These are phyloP conservation scores for Aspergillus persii DNA, from an alignment of 2,329 filamentous ascomycete genomes.

Conservation along the genomic window DNA sequence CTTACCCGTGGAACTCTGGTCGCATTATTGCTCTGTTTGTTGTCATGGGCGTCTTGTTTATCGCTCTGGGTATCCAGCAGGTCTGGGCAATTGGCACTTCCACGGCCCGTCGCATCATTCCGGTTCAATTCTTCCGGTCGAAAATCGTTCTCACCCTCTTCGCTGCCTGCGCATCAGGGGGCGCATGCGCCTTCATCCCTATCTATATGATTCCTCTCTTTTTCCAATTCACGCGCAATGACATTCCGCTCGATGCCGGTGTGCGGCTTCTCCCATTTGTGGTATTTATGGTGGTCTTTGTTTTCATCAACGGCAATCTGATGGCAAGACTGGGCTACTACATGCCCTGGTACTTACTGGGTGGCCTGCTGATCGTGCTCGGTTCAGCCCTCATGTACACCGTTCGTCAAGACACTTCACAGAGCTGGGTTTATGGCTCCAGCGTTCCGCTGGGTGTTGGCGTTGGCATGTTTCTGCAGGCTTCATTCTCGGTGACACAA, in stretches of 20 bases:
- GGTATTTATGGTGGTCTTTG: neutral
- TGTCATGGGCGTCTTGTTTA: neutral
- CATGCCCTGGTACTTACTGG: neutral
- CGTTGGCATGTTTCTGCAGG: neutral
- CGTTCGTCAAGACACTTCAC: neutral
- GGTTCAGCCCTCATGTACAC: neutral
- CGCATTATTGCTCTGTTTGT: conserved; percentile 2
- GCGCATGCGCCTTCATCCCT: neutral
- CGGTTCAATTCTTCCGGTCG: neutral
- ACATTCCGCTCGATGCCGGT: neutral
- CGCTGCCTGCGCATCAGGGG: neutral
- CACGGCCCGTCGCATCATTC: neutral
- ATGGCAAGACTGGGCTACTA: neutral
- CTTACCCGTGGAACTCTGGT: conserved; percentile 49
- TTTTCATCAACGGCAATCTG: neutral
- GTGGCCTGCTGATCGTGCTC: neutral
- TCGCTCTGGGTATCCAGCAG: neutral
- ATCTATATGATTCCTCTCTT: neutral
- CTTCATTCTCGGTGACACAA: neutral
- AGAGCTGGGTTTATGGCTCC: neutral
- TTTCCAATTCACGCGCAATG: neutral
- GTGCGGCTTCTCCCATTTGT: neutral
- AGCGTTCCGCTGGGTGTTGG: neutral
- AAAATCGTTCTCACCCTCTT: neutral
- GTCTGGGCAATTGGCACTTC: neutral